phyloP scores from a whole-genome alignment of 371 early-diverging fungal species.

The Mucor irregularis region DNA sequence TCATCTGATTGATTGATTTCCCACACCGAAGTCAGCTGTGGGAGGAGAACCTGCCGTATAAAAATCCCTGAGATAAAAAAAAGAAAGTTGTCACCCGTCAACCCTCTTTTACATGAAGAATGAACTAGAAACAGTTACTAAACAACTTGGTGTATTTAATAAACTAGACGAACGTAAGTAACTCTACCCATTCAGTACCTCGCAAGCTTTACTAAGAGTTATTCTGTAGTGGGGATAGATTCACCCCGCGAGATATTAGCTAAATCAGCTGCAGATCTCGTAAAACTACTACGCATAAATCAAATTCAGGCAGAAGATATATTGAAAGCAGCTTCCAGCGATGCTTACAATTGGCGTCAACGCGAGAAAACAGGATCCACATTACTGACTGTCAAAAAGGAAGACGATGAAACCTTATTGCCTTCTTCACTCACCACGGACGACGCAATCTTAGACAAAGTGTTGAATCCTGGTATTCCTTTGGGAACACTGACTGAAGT shows the following conservation, averaged over 20 bases:
- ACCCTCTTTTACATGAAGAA: slow-evolving; percentile 7
- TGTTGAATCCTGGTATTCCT: slow-evolving; percentile 60
- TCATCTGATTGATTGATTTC: not conserved
- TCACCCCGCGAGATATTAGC: slow-evolving; percentile 16
- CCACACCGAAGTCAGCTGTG: not conserved
- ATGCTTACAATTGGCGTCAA: slow-evolving; percentile 17
- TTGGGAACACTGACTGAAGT: slow-evolving; percentile 63
- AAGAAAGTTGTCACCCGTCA: not conserved
- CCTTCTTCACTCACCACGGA: slow-evolving; percentile 45
- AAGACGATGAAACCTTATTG: not conserved
- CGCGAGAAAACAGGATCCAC: slow-evolving; percentile 1
- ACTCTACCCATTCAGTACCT: not conserved
- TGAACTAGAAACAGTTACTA: slow-evolving; percentile 5
- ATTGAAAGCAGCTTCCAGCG: slow-evolving; percentile 11
- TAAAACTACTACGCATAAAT: slow-evolving; percentile 9
- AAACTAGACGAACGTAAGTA: slow-evolving; percentile 23
- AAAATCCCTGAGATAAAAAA: too few species aligned
- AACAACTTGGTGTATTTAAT: slow-evolving; percentile 11
- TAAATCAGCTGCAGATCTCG: slow-evolving; percentile 14
- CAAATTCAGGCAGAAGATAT: not conserved
- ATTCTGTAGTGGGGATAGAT: slow-evolving; percentile 29
- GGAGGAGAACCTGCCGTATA: too few species aligned
- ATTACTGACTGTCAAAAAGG: not conserved
- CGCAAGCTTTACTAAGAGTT: not conserved
- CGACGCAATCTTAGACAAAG: slow-evolving; percentile 50